Conservation (phyloP, 345 rosid species). For the Jatropha curcas region DNA sequence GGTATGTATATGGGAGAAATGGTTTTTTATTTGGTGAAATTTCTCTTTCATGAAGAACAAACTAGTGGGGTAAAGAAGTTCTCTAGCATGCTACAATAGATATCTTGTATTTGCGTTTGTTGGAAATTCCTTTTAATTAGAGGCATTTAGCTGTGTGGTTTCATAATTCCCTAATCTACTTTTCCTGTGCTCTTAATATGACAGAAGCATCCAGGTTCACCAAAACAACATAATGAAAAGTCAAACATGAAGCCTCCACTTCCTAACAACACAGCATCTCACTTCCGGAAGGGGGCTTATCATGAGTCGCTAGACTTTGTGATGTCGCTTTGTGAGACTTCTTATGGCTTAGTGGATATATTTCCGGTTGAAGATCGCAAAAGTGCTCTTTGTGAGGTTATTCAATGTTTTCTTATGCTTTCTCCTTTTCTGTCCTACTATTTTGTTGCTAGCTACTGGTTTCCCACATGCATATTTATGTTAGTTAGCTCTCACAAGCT, state of each 20-base stretch:
- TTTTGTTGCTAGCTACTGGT: background rate
- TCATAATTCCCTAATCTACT: background rate
- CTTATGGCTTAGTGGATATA: constrained; percentile 92
- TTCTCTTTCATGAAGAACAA: background rate
- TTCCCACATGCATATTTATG: background rate
- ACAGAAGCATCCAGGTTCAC: constrained; percentile 88
- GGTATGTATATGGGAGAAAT: background rate
- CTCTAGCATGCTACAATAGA: background rate
- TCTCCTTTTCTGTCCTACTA: constrained; percentile 10
- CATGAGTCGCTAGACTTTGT: constrained; percentile 96
- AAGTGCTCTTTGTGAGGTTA: constrained; percentile 89
- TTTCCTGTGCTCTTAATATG: constrained; percentile 18
- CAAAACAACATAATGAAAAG: constrained; percentile 71
- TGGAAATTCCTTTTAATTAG: background rate
- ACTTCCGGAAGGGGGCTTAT: constrained; percentile 88
- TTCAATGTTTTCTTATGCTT: constrained; percentile 12
- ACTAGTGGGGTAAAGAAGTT: background rate
- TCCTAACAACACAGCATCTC: constrained; percentile 66
- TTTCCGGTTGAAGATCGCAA: constrained; percentile 98
- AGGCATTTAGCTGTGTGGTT: background rate
- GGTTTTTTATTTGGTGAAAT: background rate
- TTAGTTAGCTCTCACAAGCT: background rate
- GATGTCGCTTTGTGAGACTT: constrained; percentile 82
- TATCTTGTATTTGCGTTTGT: background rate
- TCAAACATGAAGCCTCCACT: constrained; percentile 77